Evolutionary conservation across 179 eudicot species (phyloP), one percentile per base, ranked within the genome.

Genomic region (Drosera spatulata): DNA sequence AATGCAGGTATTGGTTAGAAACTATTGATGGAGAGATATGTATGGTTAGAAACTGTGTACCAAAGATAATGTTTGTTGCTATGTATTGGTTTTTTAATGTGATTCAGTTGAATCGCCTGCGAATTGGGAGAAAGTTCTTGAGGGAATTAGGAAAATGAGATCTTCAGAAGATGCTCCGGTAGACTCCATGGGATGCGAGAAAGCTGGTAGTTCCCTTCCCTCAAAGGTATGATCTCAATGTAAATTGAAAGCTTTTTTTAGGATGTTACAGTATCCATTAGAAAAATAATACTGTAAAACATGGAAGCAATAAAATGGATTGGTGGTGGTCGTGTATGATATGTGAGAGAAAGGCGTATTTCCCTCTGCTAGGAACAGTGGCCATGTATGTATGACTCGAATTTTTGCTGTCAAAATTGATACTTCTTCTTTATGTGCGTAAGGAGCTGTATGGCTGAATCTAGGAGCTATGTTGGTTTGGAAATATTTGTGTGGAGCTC

Each of bases 151-250:
- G 22, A 59, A 67, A 65, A 90, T 90, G 97, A 79, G 95, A 66
- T 82, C 95, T 55, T 79, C 80, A 43, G 89, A 87, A 78, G 80
- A 75, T 79, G 97, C 97, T 53, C 97, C 95, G 7, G 97, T 87
- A 45, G 97, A 90, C 67, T 76, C 82, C 50, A 85, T 86, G 91
- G 97, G 93, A 33, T 89, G 95, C 70, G 97, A 90, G 73, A 90
- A 83, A 70, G 97, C 95, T 62, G 97, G 95, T 12, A 71, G 61
- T 62, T 82, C 79, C 56, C 91, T 86, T 73, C 89, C 95, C 59
- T 83, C 90, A 6, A 85, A 91, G 93, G 95, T 84, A 61, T 58
- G 10, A 8, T 15, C n/a, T 11, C 4, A 50, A 50, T 50, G 53
- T 50, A 11, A 50, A 50, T 50, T n/a, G n/a, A 11, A 50, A 50